Evolutionary conservation across 805 yeast genomes (phyloP).

Genomic region (Starmera amethionina): DNA sequence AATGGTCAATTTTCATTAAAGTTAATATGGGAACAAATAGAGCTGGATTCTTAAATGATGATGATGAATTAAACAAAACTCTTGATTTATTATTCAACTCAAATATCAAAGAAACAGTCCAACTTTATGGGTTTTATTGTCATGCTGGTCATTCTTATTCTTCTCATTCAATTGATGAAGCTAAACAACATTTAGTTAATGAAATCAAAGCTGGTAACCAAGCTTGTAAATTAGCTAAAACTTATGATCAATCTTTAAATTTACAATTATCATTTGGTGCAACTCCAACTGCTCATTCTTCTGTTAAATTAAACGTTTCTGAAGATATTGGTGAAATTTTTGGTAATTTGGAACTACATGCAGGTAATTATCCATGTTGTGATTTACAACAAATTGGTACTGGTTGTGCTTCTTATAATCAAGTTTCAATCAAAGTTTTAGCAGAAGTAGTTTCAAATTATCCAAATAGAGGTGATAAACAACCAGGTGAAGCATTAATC

Average conservation of each 20-base stretch:
- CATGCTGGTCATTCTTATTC: slow-evolving; percentile 75
- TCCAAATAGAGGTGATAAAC: slow-evolving; percentile 39
- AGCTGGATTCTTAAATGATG: slow-evolving; percentile 42
- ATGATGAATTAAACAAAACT: slow-evolving; percentile 21
- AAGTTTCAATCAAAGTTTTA: slow-evolving; percentile 42
- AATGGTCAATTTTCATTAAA: slow-evolving; percentile 61
- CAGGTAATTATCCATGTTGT: slow-evolving; percentile 70
- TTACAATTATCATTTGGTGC: slow-evolving; percentile 67
- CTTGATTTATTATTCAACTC: slow-evolving; percentile 23
- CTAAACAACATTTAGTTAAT: slow-evolving; percentile 36
- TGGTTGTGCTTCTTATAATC: slow-evolving; percentile 35
- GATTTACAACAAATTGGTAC: slow-evolving; percentile 76
- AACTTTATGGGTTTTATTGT: slow-evolving; percentile 60
- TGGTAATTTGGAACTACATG: slow-evolving; percentile 58
- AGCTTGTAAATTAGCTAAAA: slow-evolving; percentile 35
- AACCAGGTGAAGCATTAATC: slow-evolving; percentile 51
- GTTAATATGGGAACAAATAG: slow-evolving; percentile 63
- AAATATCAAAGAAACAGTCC: slow-evolving; percentile 23
- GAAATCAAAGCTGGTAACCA: slow-evolving; percentile 48
- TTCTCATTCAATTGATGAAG: slow-evolving; percentile 33
- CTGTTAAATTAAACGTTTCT: slow-evolving; percentile 18
- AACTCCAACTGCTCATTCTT: slow-evolving; percentile 69
- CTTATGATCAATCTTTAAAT: slow-evolving; percentile 25
- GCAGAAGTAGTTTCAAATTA: slow-evolving; percentile 54
- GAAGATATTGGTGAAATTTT: slow-evolving; percentile 13